Conservation (phyloP, 108 stramenopile species). For the Nitzschia sp. region DNA sequence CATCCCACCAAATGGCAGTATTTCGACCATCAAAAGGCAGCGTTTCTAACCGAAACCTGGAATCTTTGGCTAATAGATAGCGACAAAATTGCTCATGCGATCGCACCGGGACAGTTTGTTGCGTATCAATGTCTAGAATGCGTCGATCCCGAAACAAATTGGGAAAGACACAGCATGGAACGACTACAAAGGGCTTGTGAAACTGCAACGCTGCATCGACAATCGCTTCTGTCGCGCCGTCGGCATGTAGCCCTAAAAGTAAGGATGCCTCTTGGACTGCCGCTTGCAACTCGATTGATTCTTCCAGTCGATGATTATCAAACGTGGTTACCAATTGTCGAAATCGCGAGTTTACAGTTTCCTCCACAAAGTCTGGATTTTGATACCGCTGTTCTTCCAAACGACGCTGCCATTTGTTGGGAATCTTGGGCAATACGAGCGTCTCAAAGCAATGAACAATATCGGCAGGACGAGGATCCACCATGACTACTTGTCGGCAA, state of each 20-base stretch:
- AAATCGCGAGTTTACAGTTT: constrained; percentile 47
- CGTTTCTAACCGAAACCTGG: constrained; percentile 25
- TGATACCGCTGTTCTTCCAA: constrained; percentile 38
- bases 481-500: constrained; percentile 61
- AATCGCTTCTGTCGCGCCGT: constrained; percentile 87
- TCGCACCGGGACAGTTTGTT: constrained; percentile 58
- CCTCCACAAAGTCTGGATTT: constrained; percentile 47
- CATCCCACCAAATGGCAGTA: constrained; percentile 52
- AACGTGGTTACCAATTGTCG: constrained; percentile 64
- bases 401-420: constrained; percentile 81
- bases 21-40: constrained; percentile 76
- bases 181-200: constrained; percentile 78
- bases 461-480: constrained; percentile 81
- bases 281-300: constrained; percentile 15
- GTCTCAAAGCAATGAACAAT: constrained; percentile 60
- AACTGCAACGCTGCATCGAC: constrained; percentile 70
- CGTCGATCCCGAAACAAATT: constrained; percentile 48
- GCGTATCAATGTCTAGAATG: constrained; percentile 10
- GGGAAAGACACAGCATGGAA: constrained; percentile 90
- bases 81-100: constrained; percentile 82
- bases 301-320: constrained; percentile 20
- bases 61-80: constrained; percentile 59
- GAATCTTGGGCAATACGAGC: constrained; percentile 74
- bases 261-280: constrained; percentile 42
- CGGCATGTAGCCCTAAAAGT: constrained; percentile 81